Evolutionary conservation across 352 stramenopile genomes (phyloP).

Genomic region (Phytophthora ohioensis): DNA sequence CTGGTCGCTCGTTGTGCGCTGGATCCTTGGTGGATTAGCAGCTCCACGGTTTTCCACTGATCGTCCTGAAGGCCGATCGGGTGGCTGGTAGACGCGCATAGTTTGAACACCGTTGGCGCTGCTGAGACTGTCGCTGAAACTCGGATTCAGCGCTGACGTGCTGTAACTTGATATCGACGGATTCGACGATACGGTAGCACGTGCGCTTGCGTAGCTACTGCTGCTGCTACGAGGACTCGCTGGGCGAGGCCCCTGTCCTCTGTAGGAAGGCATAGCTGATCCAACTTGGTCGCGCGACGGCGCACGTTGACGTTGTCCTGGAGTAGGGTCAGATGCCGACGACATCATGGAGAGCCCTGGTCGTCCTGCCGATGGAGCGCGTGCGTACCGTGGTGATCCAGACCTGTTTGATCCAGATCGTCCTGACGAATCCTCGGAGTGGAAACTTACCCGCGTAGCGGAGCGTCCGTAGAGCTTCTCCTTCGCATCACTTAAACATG

Average conservation of each 20-base stretch:
- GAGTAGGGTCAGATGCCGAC: slow-evolving; percentile 30
- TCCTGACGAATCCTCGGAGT: slow-evolving; percentile 48
- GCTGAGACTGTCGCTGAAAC: slow-evolving; percentile 21
- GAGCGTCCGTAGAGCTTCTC: slow-evolving; percentile 51
- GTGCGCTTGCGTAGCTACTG: slow-evolving; percentile 36
- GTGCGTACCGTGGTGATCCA: slow-evolving; percentile 27
- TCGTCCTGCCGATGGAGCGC: slow-evolving; percentile 20
- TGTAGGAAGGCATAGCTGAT: slow-evolving; percentile 18
- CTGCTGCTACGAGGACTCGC: slow-evolving; percentile 35
- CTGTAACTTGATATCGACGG: slow-evolving; percentile 29
- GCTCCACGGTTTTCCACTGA: slow-evolving; percentile 26
- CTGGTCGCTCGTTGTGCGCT: slow-evolving; percentile 26
- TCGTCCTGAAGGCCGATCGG: slow-evolving; percentile 9
- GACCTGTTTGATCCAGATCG: slow-evolving; percentile 37
- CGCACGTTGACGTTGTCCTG: slow-evolving; percentile 19
- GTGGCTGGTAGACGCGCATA: slow-evolving; percentile 24
- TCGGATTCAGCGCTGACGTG: slow-evolving; percentile 16
- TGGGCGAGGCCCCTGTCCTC: slow-evolving; percentile 8
- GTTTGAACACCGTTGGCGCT: slow-evolving; percentile 9
- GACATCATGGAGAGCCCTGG: slow-evolving; percentile 37
- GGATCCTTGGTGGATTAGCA: slow-evolving; percentile 10
- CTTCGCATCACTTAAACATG: slow-evolving; percentile 56
- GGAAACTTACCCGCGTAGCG: slow-evolving; percentile 44
- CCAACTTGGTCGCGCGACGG: slow-evolving; percentile 28
- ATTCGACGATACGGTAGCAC: slow-evolving; percentile 33